Base-by-base conservation (phyloP, 164 flowering plant species). In the Nelumbo lutea region DNA sequence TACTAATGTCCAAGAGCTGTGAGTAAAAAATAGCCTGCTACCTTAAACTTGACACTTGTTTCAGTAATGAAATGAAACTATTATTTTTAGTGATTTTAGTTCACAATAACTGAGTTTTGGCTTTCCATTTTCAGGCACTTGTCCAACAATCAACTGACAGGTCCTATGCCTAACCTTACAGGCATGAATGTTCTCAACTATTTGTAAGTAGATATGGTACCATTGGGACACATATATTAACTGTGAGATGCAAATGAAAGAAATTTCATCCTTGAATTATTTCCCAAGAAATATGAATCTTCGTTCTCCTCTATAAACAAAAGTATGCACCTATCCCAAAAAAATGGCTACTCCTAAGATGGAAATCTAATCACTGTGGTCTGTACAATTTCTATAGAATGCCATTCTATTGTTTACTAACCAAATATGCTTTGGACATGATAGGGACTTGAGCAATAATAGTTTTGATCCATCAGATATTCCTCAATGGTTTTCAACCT, bases 371-470 rank as follows among this genome's bases (percentile, higher is more conserved):
- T 27, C 27, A 27, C 27, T 27, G 27, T 27, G 27, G 27, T 27
- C 27, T 27, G 27, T 27, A 27, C 27, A 27, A 27, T 27, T 27
- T 27, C 27, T 27, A 27, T 27, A 27, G 27, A 27, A 27, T 27
- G 27, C 27, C 27, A 27, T 27, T 27, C 27, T 5, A 7, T 3
- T 59, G 68, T 9, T 60, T 14, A 8, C 14, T 43, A 40, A 42
- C 41, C 41, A 9, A 42, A 45, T 3, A 43, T 62, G 13, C 15
- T 62, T 45, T 77, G 72, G 81, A 15, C 14, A 11, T 46, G 27
- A 15, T 53, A 86, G 90, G 79, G 85, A 86, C 55, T 42, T 85
- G 78, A 83, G 86, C 81, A 84, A 86, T 60, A 86, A 83, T 43
- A 76, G 77, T 53, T 88, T 83, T 64, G 77, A 66, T 52, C 38